A percentile compares a stretch with the other conserved stretches of the same genome.
Evolutionary conservation across 2,329 filamentous ascomycete genomes (phyloP).

Genomic region (Ascocoryne sarcoides): DNA sequence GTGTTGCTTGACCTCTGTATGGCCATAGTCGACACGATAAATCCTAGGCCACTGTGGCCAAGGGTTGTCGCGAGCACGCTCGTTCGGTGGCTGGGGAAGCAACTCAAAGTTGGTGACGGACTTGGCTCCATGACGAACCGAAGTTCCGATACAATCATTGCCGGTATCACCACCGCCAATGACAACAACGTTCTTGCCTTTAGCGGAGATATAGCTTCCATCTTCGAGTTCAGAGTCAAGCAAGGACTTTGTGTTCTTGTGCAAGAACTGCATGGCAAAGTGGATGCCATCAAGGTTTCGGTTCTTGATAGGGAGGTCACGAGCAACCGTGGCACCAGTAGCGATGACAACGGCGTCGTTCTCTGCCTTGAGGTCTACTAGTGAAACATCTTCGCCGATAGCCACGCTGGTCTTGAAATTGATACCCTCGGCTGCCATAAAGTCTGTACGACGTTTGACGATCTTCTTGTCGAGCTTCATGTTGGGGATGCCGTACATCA

Average conservation of each 20-base stretch:
- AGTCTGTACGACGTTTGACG: conserved; percentile 89
- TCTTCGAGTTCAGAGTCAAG: conserved; percentile 84
- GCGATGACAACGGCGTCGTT: conserved; percentile 84
- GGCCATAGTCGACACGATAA: conserved; percentile 97
- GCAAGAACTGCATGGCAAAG: conserved; percentile 94
- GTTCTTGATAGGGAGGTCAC: conserved; percentile 84
- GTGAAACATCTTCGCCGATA: conserved; percentile 64
- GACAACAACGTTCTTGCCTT: conserved; percentile 91
- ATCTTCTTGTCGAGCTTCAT: conserved; percentile 99
- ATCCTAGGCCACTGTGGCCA: conserved; percentile 98
- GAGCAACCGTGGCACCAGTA: conserved; percentile 86
- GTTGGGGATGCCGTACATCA: conserved; percentile 99
- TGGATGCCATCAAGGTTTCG: conserved; percentile 85
- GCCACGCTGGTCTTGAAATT: conserved; percentile 69
- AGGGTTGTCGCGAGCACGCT: conserved; percentile 89
- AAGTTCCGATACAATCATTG: conserved; percentile 96
- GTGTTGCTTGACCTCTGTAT: conserved; percentile 91
- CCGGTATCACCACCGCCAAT: conserved; percentile 97
- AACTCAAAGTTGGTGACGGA: conserved; percentile 96
- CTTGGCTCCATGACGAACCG: conserved; percentile 89
- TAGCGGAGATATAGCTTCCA: conserved; percentile 82
- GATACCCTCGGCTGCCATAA: conserved; percentile 86
- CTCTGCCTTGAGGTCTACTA: conserved; percentile 62
- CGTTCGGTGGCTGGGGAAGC: conserved; percentile 80
- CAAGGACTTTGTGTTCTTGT: conserved; percentile 95